These are phyloP conservation scores for Colletotrichum scovillei DNA, from an alignment of 2,329 filamentous ascomycete genomes.

Conservation along the genomic window DNA sequence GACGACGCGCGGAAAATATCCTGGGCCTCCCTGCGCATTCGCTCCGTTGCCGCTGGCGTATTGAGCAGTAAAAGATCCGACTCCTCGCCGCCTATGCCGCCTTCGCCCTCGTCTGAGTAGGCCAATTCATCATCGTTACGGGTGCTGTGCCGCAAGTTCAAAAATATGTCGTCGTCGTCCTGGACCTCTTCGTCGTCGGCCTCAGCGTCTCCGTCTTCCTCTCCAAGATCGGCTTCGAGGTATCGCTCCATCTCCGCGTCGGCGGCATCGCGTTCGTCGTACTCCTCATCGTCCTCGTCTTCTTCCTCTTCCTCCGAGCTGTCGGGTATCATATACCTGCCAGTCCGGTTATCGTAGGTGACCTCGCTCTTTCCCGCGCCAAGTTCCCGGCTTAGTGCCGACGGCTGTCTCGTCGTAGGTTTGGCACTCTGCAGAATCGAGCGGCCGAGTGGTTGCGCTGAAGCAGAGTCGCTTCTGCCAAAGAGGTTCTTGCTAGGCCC, in stretches of 20 bases:
- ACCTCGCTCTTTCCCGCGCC: constrained; percentile 22
- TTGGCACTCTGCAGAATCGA: constrained; percentile 53
- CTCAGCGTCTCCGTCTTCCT: constrained; percentile 49
- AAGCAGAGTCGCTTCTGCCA: constrained; percentile 48
- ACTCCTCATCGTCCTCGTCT: constrained; percentile 44
- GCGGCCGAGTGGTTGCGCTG: constrained; percentile 58
- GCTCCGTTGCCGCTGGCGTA: constrained; percentile 65
- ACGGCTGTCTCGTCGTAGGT: constrained; percentile 55
- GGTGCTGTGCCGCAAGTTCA: constrained; percentile 55
- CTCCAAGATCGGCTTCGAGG: constrained; percentile 48
- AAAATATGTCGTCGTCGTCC: constrained; percentile 59
- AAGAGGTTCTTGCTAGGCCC: constrained; percentile 51
- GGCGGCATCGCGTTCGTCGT: constrained; percentile 42
- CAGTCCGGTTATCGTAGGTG: constrained; percentile 35
- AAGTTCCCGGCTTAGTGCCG: constrained; percentile 61
- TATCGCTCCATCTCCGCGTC: constrained; percentile 51
- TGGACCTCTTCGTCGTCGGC: constrained; percentile 53
- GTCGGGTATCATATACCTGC: constrained; percentile 39
- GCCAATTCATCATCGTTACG: constrained; percentile 40
- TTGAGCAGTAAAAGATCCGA: constrained; percentile 66
- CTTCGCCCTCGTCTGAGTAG: constrained; percentile 42
- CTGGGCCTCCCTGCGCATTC: constrained; percentile 66
- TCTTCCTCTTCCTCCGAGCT: constrained; percentile 47
- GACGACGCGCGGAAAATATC: constrained; percentile 65
- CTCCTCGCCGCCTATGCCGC: constrained; percentile 45